Conservation (phyloP, 108 stramenopile genomes). For the Halocafeteria seosinensis region DNA sequence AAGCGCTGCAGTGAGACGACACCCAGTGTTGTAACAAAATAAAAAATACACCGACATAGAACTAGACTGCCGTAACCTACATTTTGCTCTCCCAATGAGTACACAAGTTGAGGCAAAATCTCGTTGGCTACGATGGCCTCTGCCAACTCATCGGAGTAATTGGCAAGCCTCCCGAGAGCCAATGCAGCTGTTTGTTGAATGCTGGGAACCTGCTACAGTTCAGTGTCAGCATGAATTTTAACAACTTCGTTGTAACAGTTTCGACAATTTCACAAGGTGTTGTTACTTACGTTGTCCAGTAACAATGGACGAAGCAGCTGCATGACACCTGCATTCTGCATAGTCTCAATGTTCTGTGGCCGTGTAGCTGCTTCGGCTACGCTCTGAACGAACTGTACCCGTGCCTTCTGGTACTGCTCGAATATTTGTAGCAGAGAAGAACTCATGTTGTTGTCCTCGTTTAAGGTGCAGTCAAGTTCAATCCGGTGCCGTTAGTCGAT, state of each 20-base stretch:
- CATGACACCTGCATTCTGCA: conserved; percentile 55
- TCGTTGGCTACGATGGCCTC: conserved; percentile 51
- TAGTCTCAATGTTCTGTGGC: conserved; percentile 48
- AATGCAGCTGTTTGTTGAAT: conserved; percentile 49
- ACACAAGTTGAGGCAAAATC: conserved; percentile 50
- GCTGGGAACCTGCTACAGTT: conserved; percentile 26
- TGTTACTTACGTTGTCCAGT: conserved; percentile 43
- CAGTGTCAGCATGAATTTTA: too few species aligned
- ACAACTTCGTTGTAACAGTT: too few species aligned
- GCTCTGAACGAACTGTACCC: conserved; percentile 33
- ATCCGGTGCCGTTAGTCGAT: conserved; percentile 19
- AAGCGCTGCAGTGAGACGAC: conserved; percentile 17
- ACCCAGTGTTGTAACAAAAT: too few species aligned
- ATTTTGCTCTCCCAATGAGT: conserved; percentile 49
- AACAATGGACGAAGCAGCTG: conserved; percentile 45
- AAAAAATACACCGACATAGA: too few species aligned
- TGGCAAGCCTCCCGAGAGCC: conserved; percentile 44
- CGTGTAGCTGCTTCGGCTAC: conserved; percentile 47
- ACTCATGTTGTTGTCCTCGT: neutral
- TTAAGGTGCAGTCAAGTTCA: neutral
- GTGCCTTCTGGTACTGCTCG: conserved; percentile 24
- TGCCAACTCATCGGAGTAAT: conserved; percentile 46
- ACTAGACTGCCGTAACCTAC: conserved; percentile 10
- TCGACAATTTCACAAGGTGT: too few species aligned
- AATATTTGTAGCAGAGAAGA: conserved; percentile 8